Conservation (phyloP, 1,284 basidiomycete species). For the Quambalaria eucalypti region DNA sequence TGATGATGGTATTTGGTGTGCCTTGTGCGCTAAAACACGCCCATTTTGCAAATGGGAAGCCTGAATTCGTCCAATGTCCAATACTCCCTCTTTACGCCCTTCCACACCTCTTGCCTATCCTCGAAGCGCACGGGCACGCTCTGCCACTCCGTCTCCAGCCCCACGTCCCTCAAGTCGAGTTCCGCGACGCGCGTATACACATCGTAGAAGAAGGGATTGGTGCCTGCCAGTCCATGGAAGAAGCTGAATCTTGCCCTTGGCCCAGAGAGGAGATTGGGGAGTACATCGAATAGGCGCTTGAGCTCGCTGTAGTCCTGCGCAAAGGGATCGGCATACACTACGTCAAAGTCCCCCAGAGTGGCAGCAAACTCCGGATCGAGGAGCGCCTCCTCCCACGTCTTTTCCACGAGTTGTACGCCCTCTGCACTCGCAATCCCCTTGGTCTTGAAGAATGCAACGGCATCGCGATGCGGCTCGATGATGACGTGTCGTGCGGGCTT, state of each 20-base stretch:
- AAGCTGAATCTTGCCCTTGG: slow-evolving; percentile 68
- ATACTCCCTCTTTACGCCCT: slow-evolving; percentile 35
- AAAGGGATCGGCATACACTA: slow-evolving; percentile 91
- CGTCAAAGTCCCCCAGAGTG: slow-evolving; percentile 63
- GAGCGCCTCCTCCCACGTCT: slow-evolving; percentile 58
- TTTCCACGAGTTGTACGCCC: slow-evolving; percentile 37
- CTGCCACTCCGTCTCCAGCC: slow-evolving; percentile 64
- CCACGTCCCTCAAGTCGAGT: slow-evolving; percentile 72
- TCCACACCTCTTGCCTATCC: slow-evolving; percentile 33
- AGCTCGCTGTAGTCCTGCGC: slow-evolving; percentile 79
- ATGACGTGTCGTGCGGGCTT: slow-evolving; percentile 71
- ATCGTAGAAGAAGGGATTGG: slow-evolving; percentile 70
- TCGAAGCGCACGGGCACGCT: slow-evolving; percentile 55
- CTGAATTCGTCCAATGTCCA: slow-evolving; percentile 29
- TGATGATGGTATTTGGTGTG: no score
- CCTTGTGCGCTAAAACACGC: neutral
- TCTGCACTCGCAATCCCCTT: slow-evolving; percentile 38
- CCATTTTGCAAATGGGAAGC: slow-evolving; percentile 4
- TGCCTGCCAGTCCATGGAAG: slow-evolving; percentile 93
- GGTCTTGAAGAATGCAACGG: slow-evolving; percentile 64
- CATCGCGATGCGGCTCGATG: slow-evolving; percentile 89
- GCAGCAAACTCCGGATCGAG: slow-evolving; percentile 65
- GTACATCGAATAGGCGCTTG: slow-evolving; percentile 68
- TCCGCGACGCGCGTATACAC: slow-evolving; percentile 80
- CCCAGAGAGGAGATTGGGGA: slow-evolving; percentile 72